Evolutionary conservation across 164 flowering plant species (phyloP), one percentile per base, ranked within the genome.

Genomic region (Magnolia sinica): DNA sequence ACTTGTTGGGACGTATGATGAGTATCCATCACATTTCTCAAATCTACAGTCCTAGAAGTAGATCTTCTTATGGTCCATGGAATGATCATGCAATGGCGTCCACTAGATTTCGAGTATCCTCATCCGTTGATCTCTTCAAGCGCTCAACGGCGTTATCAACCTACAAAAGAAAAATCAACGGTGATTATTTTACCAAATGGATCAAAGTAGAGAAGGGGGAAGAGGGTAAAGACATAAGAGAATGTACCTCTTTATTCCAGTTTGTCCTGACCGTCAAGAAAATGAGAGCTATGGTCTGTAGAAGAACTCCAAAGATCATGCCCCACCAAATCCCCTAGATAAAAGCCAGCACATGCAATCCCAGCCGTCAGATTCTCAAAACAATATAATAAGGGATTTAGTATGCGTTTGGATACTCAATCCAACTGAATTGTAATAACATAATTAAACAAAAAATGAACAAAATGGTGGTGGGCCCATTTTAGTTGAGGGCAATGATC

Each of bases 321-420:
- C 81, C 81, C 81, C 81, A 79, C 81, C 81, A 79, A 50, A 79
- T 79, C 55, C 81, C 81, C 81, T 79, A 78, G 19, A 49, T 8
- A 74, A 67, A 50, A 22, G 16, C 61, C 61, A 55, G 13, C 61
- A 55, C 13, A 55, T 8, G 61, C 45, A 55, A 55, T 55, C 61
- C 61, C 61, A 55, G 18, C 61, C 3, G 13, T 55, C 18, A 55
- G 61, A 55, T 55, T 55, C 11, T 2, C 13, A 16, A 55, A 55
- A 55, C 61, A 55, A 4, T 55, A 55, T 14, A 13, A 55, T 16
- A 11, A 37, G 45, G 4, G 45, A 37, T 37, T 37, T 37, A 37
- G 45, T 37, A 37, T 5, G 45, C 45, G 45, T 37, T 37, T 37
- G 45, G 45, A 37, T 37, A 3, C 0, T 37, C 45, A 37, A 37